Conservation (phyloP, 164 flowering plant species). For the Macadamia integrifolia region DNA sequence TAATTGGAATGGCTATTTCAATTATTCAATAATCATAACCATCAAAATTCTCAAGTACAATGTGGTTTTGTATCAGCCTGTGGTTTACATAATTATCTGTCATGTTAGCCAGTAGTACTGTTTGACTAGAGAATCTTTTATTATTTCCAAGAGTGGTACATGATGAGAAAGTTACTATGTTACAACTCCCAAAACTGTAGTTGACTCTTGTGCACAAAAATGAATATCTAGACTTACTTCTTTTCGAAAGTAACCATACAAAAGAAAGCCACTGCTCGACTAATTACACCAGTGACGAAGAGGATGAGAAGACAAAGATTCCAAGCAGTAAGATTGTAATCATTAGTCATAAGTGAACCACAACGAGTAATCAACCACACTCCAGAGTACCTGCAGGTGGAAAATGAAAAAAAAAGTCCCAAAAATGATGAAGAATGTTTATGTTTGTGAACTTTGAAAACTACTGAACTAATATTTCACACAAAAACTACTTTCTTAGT, state of each 20-base stretch:
- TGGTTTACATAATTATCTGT: too few relatives aligned
- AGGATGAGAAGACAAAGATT: slow-evolving; percentile 51
- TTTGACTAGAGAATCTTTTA: too few relatives aligned
- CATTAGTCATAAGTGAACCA: slow-evolving; percentile 52
- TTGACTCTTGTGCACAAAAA: slow-evolving; percentile 9
- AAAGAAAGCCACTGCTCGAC: slow-evolving; percentile 57
- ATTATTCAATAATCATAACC: too few relatives aligned
- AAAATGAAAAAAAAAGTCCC: background rate
- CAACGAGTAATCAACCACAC: slow-evolving; percentile 96
- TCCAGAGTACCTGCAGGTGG: slow-evolving; percentile 65
- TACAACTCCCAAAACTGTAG: slow-evolving; percentile 3
- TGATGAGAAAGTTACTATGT: too few relatives aligned
- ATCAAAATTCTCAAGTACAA: too few relatives aligned
- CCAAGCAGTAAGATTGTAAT: slow-evolving; percentile 65
- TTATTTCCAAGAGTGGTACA: too few relatives aligned
- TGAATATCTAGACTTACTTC: slow-evolving; percentile 33
- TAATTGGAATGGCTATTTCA: too few relatives aligned
- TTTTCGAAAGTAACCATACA: slow-evolving; percentile 63
- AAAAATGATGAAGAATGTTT: background rate
- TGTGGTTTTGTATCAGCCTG: too few relatives aligned
- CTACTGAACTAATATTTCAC: too few relatives aligned
- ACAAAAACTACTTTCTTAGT: too few relatives aligned
- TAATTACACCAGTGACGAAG: slow-evolving; percentile 41
- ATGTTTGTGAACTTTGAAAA: too few relatives aligned
- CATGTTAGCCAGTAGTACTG: too few relatives aligned